Evolutionary conservation across 345 rosid species (phyloP), one percentile per base, ranked within the genome.

Genomic region (Populus simonii): DNA sequence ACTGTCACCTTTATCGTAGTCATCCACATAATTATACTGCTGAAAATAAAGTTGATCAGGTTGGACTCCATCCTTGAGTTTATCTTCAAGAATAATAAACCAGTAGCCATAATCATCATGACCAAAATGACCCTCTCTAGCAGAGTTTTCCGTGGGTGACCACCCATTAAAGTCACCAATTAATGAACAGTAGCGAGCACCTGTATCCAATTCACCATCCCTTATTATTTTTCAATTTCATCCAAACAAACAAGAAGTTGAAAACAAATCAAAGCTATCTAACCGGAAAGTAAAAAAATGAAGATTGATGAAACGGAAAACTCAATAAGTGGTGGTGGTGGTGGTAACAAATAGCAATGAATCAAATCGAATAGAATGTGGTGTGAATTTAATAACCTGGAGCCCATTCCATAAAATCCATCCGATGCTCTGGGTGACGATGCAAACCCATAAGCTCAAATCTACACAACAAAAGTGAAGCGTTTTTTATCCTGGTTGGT

Each of bases 81-180:
- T 93, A 84, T 95, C 99, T 83, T 95, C 98, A 80, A 95, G 92
- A 77, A 90, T 87, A 78, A 95, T 83, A 81, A 92, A 92, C 98
- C 99, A 95, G 78, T 93, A 93, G 25, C 99, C 99, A 73, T 84
- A 95, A 85, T 95, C 99, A 80, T 95, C 99, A 74, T 82, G 98
- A 80, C 99, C 99, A 80, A 83, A 79, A 36, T 79, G 86, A 75
- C 99, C 99, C 72, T 93, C 97, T 82, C 97, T 90, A 4, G 99
- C 97, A 51, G 89, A 80, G 86, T 91, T 88, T 78, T 89, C 98
- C 35, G 93, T 88, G 18, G 96, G 98, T 23, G 97, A 93, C 98
- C 99, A 95, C 53, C 91, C 92, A 51, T 95, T 95, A 81, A 93
- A 92, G 76, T 92, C 93, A 77, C 98, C 98, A 22, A 95, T 87